A percentile compares a stretch with the other conserved stretches of the same genome.
phyloP scores from a whole-genome alignment of 1,284 basidiomycete species.

The Apiotrichum veenhuisii region DNA sequence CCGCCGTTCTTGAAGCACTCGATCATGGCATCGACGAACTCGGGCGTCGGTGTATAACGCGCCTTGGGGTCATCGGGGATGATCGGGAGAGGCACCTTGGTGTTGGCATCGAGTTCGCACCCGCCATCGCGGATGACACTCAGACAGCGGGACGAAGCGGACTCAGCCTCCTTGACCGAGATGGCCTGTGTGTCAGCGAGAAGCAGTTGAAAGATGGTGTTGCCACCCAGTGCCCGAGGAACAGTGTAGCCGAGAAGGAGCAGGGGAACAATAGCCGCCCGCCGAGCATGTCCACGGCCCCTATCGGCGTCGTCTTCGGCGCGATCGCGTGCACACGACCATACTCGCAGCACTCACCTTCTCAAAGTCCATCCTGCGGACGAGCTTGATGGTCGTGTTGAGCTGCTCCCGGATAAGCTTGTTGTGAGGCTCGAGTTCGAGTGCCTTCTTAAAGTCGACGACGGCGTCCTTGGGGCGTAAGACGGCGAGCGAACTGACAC shows the following conservation, averaged over 20 bases:
- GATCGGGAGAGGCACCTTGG: constrained; percentile 61
- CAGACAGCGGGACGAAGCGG: constrained; percentile 64
- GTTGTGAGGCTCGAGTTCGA: constrained; percentile 85
- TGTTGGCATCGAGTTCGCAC: constrained; percentile 41
- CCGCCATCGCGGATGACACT: constrained; percentile 76
- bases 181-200: constrained; percentile 61
- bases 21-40: constrained; percentile 84
- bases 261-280: too few relatives aligned
- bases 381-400: constrained; percentile 81
- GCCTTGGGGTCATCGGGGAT: constrained; percentile 54
- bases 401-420: constrained; percentile 74
- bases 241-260: too few relatives aligned
- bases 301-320: too few relatives aligned
- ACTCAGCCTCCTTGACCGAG: constrained; percentile 79
- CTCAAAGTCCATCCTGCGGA: constrained; percentile 73
- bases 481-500: constrained; percentile 85
- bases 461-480: constrained; percentile 79
- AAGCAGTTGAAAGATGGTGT: background rate
- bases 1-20: constrained; percentile 82
- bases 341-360: constrained; percentile 57
- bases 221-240: too few relatives aligned
- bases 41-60: constrained; percentile 63
- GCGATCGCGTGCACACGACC: background rate
- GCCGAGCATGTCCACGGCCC: too few relatives aligned
- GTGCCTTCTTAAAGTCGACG: constrained; percentile 78